A percentile compares a stretch with the other conserved stretches of the same genome.
phyloP scores from a whole-genome alignment of 2,329 filamentous ascomycete species.

The Fusarium sp. region DNA sequence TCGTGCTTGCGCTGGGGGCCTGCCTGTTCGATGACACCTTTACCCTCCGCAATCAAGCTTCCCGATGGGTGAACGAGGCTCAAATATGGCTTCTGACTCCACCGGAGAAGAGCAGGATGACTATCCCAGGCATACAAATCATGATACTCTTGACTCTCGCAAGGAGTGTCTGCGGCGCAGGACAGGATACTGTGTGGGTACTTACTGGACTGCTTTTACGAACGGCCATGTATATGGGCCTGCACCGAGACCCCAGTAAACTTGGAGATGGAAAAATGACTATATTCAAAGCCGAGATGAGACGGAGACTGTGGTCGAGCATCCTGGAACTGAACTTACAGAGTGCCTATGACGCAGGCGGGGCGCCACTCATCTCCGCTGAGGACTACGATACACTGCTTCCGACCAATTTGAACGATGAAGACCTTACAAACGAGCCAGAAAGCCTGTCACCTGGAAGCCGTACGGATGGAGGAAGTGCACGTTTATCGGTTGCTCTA shows the following conservation, averaged over 20 bases:
- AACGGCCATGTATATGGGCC: not conserved
- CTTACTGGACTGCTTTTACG: not conserved
- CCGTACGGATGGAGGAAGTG: not conserved
- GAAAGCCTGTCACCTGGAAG: not conserved
- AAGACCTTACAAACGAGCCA: not conserved
- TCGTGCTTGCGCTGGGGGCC: not conserved
- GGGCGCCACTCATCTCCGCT: not conserved
- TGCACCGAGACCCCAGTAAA: not conserved
- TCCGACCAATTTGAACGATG: not conserved
- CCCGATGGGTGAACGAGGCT: not conserved
- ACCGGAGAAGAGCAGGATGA: not conserved
- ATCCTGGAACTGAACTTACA: not conserved
- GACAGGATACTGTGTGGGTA: not conserved
- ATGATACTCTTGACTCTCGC: not conserved
- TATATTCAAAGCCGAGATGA: not conserved
- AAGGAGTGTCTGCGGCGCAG: not conserved
- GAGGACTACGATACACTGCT: not conserved
- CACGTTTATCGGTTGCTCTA: not conserved
- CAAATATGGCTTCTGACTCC: not conserved
- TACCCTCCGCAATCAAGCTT: not conserved
- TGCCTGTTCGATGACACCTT: not conserved
- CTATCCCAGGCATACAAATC: not conserved
- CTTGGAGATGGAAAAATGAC: not conserved
- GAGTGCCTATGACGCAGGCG: not conserved
- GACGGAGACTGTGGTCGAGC: not conserved